Evolutionary conservation across 345 rosid species (phyloP).

Genomic region (Luvunga scandens): DNA sequence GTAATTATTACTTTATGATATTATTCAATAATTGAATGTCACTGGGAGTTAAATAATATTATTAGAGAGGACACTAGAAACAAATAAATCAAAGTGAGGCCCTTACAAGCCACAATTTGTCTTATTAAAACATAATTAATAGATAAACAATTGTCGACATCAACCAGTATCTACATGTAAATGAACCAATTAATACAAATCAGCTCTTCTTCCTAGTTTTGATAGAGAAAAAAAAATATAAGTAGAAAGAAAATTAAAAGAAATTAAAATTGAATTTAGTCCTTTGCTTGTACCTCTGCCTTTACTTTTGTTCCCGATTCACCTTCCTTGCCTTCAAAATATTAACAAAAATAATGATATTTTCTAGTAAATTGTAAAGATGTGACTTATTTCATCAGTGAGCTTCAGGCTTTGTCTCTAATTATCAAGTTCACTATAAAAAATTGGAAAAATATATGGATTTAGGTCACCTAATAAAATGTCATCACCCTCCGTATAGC

Average conservation of each 20-base stretch:
- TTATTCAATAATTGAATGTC: too few relatives aligned
- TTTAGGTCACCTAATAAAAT: conserved; percentile 38
- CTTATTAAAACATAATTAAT: background rate
- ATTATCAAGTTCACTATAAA: conserved; percentile 28
- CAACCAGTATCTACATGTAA: conserved; percentile 1
- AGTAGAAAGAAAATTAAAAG: background rate
- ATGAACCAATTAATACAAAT: conserved; percentile 7
- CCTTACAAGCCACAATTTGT: background rate
- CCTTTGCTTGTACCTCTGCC: background rate
- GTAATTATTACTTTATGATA: too few relatives aligned
- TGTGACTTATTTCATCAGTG: background rate
- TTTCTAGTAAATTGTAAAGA: background rate
- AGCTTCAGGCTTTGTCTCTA: background rate
- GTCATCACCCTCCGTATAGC: conserved; percentile 30
- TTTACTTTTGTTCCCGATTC: background rate
- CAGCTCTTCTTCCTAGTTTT: background rate
- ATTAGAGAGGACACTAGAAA: background rate
- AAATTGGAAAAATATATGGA: conserved; percentile 30
- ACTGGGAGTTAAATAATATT: background rate
- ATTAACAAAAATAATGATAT: background rate
- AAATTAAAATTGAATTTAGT: background rate
- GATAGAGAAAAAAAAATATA: background rate
- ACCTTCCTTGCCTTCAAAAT: background rate
- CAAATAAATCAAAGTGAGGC: background rate
- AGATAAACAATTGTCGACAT: background rate